A percentile compares a stretch with the other conserved stretches of the same genome.
Evolutionary conservation across 345 rosid species (phyloP).

Genomic region (Citropsis articulata): DNA sequence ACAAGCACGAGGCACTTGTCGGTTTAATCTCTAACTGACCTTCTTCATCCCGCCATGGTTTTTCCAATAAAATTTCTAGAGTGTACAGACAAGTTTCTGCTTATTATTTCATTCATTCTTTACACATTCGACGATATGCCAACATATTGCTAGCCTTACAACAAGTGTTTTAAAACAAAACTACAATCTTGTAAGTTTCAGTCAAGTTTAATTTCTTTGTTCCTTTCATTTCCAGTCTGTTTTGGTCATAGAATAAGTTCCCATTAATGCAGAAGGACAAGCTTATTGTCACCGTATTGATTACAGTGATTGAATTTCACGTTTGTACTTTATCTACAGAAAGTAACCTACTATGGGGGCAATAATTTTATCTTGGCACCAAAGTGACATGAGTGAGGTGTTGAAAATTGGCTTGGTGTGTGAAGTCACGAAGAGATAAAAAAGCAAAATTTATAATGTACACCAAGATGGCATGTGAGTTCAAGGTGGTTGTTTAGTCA

Average conservation of each 20-base stretch:
- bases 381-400: constrained; percentile 44
- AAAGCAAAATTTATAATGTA: constrained; percentile 25
- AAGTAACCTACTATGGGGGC: neutral
- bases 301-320: constrained; percentile 15
- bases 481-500: constrained; percentile 56
- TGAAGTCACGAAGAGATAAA: constrained; percentile 29
- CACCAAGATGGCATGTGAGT: constrained; percentile 47
- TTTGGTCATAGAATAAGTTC: constrained; percentile 5
- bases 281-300: neutral
- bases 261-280: constrained; percentile 6
- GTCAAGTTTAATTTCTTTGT: constrained; percentile 1
- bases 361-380: constrained; percentile 34
- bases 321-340: constrained; percentile 5
- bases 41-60: constrained; percentile 4
- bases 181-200: neutral
- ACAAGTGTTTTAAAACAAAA: neutral
- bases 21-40: constrained; percentile 41
- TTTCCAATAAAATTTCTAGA: constrained; percentile 20
- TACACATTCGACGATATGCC: constrained; percentile 25
- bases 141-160: constrained; percentile 2
- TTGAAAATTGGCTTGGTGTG: constrained; percentile 29
- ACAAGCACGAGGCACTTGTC: constrained; percentile 37
- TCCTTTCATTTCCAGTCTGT: neutral
- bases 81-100: constrained; percentile 27
- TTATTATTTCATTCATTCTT: constrained; percentile 42